A percentile compares a stretch with the other conserved stretches of the same genome.
Conservation (phyloP, 768 basidiomycete genomes). For the Boletus subparvulus region DNA sequence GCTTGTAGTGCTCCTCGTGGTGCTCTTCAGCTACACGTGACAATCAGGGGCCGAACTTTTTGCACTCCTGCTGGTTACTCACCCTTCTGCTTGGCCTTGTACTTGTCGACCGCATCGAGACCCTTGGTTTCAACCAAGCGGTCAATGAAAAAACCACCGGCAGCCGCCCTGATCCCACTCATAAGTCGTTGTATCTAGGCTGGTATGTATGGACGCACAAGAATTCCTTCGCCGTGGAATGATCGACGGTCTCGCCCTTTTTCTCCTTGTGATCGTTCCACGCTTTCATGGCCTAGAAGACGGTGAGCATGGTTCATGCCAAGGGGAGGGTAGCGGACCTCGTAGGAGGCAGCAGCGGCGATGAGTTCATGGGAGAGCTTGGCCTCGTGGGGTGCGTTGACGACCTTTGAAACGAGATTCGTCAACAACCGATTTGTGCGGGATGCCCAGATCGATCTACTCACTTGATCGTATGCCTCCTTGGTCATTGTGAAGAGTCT, state of each 20-base stretch:
- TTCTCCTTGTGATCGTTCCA: conserved; percentile 52
- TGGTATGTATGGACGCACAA: conserved; percentile 37
- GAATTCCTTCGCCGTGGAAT: conserved; percentile 55
- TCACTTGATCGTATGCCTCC: conserved; percentile 21
- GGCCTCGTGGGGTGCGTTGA: conserved; percentile 54
- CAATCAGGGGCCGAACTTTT: neutral
- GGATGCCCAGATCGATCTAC: neutral
- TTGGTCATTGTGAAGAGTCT: conserved; percentile 12
- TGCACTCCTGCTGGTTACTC: neutral
- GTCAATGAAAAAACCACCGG: conserved; percentile 54
- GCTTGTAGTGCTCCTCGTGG: neutral
- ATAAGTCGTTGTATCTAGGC: neutral
- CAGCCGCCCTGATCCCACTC: conserved; percentile 45
- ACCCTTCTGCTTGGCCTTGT: conserved; percentile 44
- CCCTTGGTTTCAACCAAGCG: conserved; percentile 58
- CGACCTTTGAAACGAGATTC: conserved; percentile 35
- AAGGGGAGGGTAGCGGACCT: conserved; percentile 36
- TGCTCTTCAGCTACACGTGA: conserved; percentile 5
- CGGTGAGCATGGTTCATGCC: neutral
- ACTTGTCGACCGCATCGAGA: conserved; percentile 45
- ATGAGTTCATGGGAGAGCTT: conserved; percentile 64
- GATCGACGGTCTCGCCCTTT: conserved; percentile 50
- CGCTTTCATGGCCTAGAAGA: conserved; percentile 57
- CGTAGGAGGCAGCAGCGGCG: conserved; percentile 64
- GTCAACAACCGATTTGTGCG: neutral